Evolutionary conservation across 306 rosid species (phyloP).

Genomic region (Biancaea sappan): DNA sequence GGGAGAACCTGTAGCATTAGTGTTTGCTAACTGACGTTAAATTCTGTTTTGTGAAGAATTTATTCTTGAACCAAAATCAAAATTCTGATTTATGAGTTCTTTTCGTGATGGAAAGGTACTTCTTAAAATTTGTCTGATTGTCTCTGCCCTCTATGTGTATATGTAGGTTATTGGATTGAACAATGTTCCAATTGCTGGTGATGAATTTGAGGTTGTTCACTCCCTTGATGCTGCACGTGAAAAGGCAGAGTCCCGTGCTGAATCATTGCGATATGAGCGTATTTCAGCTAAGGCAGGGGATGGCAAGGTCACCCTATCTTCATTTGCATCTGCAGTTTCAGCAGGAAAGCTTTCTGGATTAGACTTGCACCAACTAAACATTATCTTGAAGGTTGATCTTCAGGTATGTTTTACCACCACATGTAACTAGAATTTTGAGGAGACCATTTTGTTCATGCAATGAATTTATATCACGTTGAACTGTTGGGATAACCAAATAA

Average conservation of each 20-base stretch:
- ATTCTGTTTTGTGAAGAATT: background rate
- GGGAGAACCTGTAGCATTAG: no score
- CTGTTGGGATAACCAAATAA: background rate
- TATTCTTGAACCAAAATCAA: background rate
- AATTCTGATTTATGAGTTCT: background rate
- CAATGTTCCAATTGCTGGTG: slow-evolving; percentile 92
- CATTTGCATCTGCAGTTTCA: slow-evolving; percentile 95
- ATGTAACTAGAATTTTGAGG: slow-evolving; percentile 15
- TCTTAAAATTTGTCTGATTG: background rate
- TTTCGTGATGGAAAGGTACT: background rate
- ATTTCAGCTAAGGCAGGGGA: slow-evolving; percentile 98
- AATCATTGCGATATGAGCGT: slow-evolving; percentile 71
- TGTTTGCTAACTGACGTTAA: no score
- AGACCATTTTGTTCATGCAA: slow-evolving; percentile 11
- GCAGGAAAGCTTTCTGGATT: slow-evolving; percentile 81
- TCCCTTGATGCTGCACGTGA: slow-evolving; percentile 93
- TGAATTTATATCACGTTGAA: slow-evolving; percentile 25
- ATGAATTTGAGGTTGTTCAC: slow-evolving; percentile 82
- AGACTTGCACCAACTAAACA: slow-evolving; percentile 94
- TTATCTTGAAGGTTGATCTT: slow-evolving; percentile 93
- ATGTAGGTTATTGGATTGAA: slow-evolving; percentile 86
- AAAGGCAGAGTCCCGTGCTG: slow-evolving; percentile 82
- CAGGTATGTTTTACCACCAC: slow-evolving; percentile 66
- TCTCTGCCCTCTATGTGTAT: slow-evolving; percentile 19
- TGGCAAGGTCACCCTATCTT: slow-evolving; percentile 95